phyloP scores from a whole-genome alignment of 306 rosid species.

The Begonia masoniana region DNA sequence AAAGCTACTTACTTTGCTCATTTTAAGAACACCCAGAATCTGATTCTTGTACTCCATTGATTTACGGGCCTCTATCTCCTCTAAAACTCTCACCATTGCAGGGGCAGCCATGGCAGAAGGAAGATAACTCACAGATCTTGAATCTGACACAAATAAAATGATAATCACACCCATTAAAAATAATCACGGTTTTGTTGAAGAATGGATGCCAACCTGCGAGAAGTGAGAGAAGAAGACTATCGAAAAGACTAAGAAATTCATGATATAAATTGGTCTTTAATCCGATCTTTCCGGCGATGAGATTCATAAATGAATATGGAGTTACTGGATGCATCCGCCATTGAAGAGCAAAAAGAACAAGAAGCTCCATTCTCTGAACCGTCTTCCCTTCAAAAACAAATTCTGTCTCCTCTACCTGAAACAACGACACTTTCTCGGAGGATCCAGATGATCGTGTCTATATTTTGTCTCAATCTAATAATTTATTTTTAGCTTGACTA shows the following conservation, averaged over 20 bases:
- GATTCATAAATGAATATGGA: slow-evolving; percentile 52
- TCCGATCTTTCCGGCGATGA: slow-evolving; percentile 49
- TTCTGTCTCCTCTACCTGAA: slow-evolving; percentile 41
- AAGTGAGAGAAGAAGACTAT: slow-evolving; percentile 42
- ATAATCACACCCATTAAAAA: neutral
- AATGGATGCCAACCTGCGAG: slow-evolving; percentile 31
- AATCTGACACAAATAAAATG: slow-evolving; percentile 21
- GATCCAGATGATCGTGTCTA: no score
- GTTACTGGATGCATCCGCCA: slow-evolving; percentile 79
- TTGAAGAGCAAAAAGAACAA: slow-evolving; percentile 42
- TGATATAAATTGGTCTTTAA: slow-evolving; percentile 42
- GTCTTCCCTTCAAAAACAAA: slow-evolving; percentile 50
- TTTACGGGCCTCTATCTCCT: slow-evolving; percentile 34
- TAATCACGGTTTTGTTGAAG: neutral
- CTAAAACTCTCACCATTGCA: slow-evolving; percentile 53
- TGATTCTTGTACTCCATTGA: no score
- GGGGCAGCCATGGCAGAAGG: slow-evolving; percentile 61
- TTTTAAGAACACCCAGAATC: no score
- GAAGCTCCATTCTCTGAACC: slow-evolving; percentile 58
- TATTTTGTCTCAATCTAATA: neutral
- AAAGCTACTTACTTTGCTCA: no score
- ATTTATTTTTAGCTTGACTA: neutral
- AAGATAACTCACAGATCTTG: slow-evolving; percentile 49
- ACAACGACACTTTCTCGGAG: neutral
- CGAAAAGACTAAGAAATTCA: slow-evolving; percentile 44